Evolutionary conservation across 78 protist genomes (phyloP).

Genomic region (Dictyostelium capitatum): DNA sequence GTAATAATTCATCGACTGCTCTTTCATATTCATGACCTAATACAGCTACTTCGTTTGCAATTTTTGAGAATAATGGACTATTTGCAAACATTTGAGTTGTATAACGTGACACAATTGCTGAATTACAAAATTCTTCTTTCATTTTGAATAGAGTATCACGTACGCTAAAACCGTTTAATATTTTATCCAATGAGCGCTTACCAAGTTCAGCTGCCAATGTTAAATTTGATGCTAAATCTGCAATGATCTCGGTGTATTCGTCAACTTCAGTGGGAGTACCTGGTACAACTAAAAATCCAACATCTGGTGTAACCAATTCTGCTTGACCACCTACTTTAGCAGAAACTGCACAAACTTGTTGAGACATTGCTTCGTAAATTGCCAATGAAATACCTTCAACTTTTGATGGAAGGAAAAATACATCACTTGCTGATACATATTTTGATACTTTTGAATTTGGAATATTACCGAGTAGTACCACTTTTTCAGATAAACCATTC

Average conservation of each 20-base stretch:
- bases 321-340: constrained; percentile 82
- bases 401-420: constrained; percentile 56
- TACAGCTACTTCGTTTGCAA: constrained; percentile 32
- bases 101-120: constrained; percentile 27
- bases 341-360: constrained; percentile 49
- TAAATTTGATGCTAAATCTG: constrained; percentile 34
- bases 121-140: constrained; percentile 68
- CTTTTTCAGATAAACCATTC: constrained; percentile 29
- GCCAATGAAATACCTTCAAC: constrained; percentile 72
- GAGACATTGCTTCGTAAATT: constrained; percentile 72
- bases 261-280: constrained; percentile 58
- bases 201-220: constrained; percentile 19
- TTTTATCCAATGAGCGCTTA: not conserved
- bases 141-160: constrained; percentile 23
- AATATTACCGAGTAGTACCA: constrained; percentile 31
- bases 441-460: constrained; percentile 23
- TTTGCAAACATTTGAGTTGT: constrained; percentile 30
- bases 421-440: constrained; percentile 58
- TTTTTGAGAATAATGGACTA: not conserved
- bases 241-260: constrained; percentile 48
- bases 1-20: constrained; percentile 35
- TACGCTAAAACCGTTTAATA: constrained; percentile 59
- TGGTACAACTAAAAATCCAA: constrained; percentile 63
- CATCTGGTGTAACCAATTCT: constrained; percentile 67
- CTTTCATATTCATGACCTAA: constrained; percentile 62